These are phyloP conservation scores for Moricandia arvensis DNA, from an alignment of 345 rosid species.

Conservation along the genomic window DNA sequence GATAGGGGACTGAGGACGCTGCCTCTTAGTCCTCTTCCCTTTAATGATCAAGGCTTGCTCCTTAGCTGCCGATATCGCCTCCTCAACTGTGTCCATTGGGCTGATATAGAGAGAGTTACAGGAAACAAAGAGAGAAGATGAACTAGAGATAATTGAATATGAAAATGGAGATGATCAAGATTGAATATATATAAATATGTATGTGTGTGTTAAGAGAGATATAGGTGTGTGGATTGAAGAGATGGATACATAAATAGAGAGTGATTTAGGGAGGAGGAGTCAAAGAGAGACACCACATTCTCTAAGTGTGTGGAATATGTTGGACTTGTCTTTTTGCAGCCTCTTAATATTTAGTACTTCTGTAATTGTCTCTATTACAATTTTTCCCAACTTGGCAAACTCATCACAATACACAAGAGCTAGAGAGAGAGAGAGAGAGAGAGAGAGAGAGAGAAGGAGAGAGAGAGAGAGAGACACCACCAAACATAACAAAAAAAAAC, in stretches of 20 bases:
- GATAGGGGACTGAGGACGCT: slow-evolving; percentile 59
- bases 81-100: slow-evolving; percentile 50
- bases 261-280: slow-evolving; percentile 39
- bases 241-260: slow-evolving; percentile 37
- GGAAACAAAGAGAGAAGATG: not conserved
- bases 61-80: slow-evolving; percentile 31
- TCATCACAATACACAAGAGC: slow-evolving; percentile 35
- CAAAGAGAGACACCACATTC: slow-evolving; percentile 43
- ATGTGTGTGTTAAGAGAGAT: slow-evolving; percentile 27
- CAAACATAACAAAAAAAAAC: not conserved
- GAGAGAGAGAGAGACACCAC: slow-evolving; percentile 12
- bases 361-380: slow-evolving; percentile 37
- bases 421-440: slow-evolving; percentile 35
- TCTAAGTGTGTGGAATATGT: slow-evolving; percentile 41
- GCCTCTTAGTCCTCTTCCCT: slow-evolving; percentile 84
- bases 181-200: slow-evolving; percentile 16
- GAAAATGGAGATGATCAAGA: slow-evolving; percentile 25
- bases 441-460: slow-evolving; percentile 37
- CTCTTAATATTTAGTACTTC: slow-evolving; percentile 41
- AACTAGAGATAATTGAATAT: slow-evolving; percentile 3
- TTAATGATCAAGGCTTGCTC: slow-evolving; percentile 50
- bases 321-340: slow-evolving; percentile 41
- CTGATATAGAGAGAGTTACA: slow-evolving; percentile 2
- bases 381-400: slow-evolving; percentile 41
- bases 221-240: slow-evolving; percentile 38